Conservation (phyloP, 2,329 filamentous ascomycete species). For the Tolypocladium endophyticum region DNA sequence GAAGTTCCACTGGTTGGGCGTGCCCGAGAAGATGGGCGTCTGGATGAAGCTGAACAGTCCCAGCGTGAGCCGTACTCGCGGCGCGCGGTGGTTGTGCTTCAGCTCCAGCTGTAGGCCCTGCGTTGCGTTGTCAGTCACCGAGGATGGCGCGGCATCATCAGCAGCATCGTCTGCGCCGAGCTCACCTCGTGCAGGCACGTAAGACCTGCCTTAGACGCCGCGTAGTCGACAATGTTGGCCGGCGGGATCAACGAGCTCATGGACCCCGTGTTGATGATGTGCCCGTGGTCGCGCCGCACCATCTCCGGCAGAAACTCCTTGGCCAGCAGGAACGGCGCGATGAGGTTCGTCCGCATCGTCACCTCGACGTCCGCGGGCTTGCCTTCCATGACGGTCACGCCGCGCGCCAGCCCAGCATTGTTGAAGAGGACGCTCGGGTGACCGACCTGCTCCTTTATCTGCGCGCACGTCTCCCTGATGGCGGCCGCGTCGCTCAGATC, state of each 20-base stretch:
- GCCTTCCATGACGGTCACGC: slow-evolving; percentile 15
- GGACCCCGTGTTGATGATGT: slow-evolving; percentile 52
- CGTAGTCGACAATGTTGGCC: slow-evolving; percentile 49
- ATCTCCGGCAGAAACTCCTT: slow-evolving; percentile 51
- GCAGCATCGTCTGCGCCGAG: background rate
- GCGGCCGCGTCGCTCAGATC: background rate
- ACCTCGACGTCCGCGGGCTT: background rate
- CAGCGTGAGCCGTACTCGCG: background rate
- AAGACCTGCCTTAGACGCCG: slow-evolving; percentile 36
- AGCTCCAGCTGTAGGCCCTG: background rate
- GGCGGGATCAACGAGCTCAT: slow-evolving; percentile 43
- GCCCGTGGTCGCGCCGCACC: slow-evolving; percentile 48
- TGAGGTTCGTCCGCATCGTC: slow-evolving; percentile 33
- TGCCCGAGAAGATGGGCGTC: background rate
- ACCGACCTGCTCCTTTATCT: background rate
- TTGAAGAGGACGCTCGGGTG: background rate
- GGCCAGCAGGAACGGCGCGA: slow-evolving; percentile 47
- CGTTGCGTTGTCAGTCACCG: background rate
- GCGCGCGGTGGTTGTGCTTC: background rate
- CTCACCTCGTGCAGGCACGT: background rate
- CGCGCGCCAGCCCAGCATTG: background rate
- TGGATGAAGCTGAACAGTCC: background rate
- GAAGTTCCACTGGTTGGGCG: background rate
- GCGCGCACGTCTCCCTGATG: background rate
- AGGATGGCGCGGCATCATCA: too few relatives aligned